Evolutionary conservation across 2,329 filamentous ascomycete species (phyloP), one percentile per base, ranked within the genome.

Genomic region (Diaporthe australafricana): DNA sequence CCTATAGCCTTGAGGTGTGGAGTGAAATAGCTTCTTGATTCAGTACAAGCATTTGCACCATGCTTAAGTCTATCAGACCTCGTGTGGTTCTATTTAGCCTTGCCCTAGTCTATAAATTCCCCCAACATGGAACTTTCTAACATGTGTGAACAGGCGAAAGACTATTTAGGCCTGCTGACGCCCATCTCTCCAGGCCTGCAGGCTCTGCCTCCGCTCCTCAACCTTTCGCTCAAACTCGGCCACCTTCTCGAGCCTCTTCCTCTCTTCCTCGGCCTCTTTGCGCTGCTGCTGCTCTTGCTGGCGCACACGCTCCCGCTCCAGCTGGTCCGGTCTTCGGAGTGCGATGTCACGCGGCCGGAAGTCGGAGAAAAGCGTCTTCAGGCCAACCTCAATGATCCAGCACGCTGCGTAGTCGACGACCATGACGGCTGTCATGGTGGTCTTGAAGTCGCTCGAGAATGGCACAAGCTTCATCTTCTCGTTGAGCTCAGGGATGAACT

Each of bases 401-500:
- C 96, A 99, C 17, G 92, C 93, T 2, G 85, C 89, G 80, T 95
- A 99, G 82, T 99, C 96, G 45, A 96, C 78, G 8, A 95, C 82
- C 96, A 99, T 99, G 78, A 94, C 87, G 0, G 85, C 82, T 0
- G 94, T 97, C 85, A 99, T 91, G 67, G 92, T 96, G 53, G 88
- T 80, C 87, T 97, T 98, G 89, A 99, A 99, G 77, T 97, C 94
- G 3, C 87, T 87, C 40, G 87, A 92, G 83, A 99, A 99, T 3
- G 94, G 94, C 5, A 99, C 96, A 0, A 99, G 91, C 79, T 93
- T 94, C 84, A 99, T 92, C 82, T 94, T 92, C 83, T 96, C 89
- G 84, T 98, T 99, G 82, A 99, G 91, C 80, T 98, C 96, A 2
- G 96, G 96, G 62, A 98, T 88, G 78, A 99, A 94, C 82, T 99